A percentile compares a stretch with the other conserved stretches of the same genome.
These are phyloP conservation scores for Apiotrichum mycotoxinovorans DNA, from an alignment of 1,284 basidiomycete genomes.

Conservation along the genomic window DNA sequence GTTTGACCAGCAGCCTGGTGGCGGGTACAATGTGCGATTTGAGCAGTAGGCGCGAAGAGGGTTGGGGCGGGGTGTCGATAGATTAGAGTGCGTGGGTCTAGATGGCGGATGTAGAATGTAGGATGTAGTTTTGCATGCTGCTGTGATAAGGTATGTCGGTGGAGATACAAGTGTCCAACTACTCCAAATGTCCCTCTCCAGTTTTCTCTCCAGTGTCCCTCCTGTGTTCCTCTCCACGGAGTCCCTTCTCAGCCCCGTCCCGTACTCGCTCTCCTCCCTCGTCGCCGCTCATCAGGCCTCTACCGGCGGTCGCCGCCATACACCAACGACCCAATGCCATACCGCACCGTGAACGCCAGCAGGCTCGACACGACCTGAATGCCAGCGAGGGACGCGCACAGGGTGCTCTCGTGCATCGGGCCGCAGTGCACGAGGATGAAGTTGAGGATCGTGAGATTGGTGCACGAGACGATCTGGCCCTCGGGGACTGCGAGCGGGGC, in stretches of 20 bases:
- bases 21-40: constrained; percentile 92
- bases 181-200: too few relatives aligned
- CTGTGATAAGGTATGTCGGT: too few relatives aligned
- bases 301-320: constrained; percentile 86
- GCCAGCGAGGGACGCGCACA: constrained; percentile 68
- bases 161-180: too few relatives aligned
- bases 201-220: too few relatives aligned
- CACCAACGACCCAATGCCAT: constrained; percentile 77
- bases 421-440: constrained; percentile 72
- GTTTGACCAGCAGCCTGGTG: constrained; percentile 84
- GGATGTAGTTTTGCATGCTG: too few relatives aligned
- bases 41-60: constrained; percentile 33
- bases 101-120: too few relatives aligned
- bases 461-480: constrained; percentile 59
- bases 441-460: constrained; percentile 86
- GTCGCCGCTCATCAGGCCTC: too few relatives aligned
- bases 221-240: too few relatives aligned
- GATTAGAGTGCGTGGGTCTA: too few relatives aligned
- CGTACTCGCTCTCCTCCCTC: too few relatives aligned
- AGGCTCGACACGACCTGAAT: constrained; percentile 72
- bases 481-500: not conserved
- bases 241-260: too few relatives aligned
- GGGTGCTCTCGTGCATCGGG: constrained; percentile 71
- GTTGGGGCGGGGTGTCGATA: not conserved
- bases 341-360: constrained; percentile 75